A percentile compares a stretch with the other conserved stretches of the same genome.
phyloP scores from a whole-genome alignment of 2,329 filamentous ascomycete species.

The Diaporthe velutina region DNA sequence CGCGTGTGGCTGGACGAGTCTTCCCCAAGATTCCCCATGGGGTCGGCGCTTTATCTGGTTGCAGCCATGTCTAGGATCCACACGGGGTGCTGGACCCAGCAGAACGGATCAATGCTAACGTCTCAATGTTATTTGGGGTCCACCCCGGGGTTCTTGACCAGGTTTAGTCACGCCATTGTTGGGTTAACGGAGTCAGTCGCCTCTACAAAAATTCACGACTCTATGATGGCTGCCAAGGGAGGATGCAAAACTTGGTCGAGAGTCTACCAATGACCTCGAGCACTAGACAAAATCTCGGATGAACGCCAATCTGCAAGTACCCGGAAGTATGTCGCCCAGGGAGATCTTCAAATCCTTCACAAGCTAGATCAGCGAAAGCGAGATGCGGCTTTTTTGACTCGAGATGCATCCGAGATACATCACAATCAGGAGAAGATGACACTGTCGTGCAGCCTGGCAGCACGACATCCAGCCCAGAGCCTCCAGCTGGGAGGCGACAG shows the following conservation, averaged over 20 bases:
- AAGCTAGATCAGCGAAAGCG: not conserved
- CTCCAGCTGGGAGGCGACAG: not conserved
- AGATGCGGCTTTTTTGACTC: conserved; percentile 29
- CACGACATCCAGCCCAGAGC: conserved; percentile 6
- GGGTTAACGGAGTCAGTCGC: conserved; percentile 18
- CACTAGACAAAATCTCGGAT: conserved; percentile 29
- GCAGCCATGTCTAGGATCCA: conserved; percentile 15
- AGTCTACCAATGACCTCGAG: not conserved
- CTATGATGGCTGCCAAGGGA: conserved; percentile 24
- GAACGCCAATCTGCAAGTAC: not conserved
- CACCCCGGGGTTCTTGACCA: conserved; percentile 13
- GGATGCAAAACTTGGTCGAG: conserved; percentile 11
- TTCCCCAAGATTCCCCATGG: conserved; percentile 29
- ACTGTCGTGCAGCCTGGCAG: conserved; percentile 6
- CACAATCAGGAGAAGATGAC: conserved; percentile 26
- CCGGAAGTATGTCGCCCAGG: conserved; percentile 9
- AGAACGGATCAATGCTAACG: conserved; percentile 27
- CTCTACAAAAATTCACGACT: conserved; percentile 11
- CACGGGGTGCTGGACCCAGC: conserved; percentile 25
- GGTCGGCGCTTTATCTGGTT: conserved; percentile 28
- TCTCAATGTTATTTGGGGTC: conserved; percentile 8
- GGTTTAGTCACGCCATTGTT: conserved; percentile 29
- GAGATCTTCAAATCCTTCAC: conserved; percentile 25
- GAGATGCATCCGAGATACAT: conserved; percentile 20
- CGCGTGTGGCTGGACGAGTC: conserved; percentile 11